phyloP scores from a whole-genome alignment of 208 protist genomes.

The Porcisia hertigi region DNA sequence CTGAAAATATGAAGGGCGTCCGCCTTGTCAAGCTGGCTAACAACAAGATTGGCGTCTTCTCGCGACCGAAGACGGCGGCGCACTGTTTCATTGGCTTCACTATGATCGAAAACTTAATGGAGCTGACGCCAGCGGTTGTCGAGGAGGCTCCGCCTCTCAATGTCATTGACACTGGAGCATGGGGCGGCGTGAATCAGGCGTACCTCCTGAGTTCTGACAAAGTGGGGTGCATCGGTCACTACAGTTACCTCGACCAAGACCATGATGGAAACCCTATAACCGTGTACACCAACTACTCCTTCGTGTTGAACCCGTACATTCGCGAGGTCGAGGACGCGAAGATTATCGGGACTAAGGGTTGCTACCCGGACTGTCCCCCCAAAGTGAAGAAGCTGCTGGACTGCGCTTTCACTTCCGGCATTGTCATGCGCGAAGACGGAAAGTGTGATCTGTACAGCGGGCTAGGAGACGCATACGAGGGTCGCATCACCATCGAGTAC shows the following conservation, averaged over 20 bases:
- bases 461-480: conserved; percentile 56
- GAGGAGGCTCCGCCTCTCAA: conserved; percentile 35
- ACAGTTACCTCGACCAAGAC: conserved; percentile 57
- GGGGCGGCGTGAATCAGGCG: conserved; percentile 66
- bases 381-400: conserved; percentile 59
- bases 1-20: conserved; percentile 68
- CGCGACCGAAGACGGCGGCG: conserved; percentile 27
- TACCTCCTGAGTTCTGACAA: conserved; percentile 63
- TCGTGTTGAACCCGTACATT: conserved; percentile 59
- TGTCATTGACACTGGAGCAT: conserved; percentile 49
- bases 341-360: conserved; percentile 54
- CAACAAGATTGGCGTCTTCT: conserved; percentile 56
- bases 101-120: conserved; percentile 36
- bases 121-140: conserved; percentile 33
- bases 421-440: conserved; percentile 66
- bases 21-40: conserved; percentile 44
- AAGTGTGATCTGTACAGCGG: conserved; percentile 73
- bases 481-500: conserved; percentile 74
- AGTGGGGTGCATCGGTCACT: conserved; percentile 66
- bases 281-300: conserved; percentile 67
- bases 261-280: conserved; percentile 40
- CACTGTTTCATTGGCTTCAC: conserved; percentile 50
- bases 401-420: conserved; percentile 64
- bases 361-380: conserved; percentile 48
- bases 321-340: conserved; percentile 38